phyloP scores from a whole-genome alignment of 2,329 filamentous ascomycete species.

The Penicillium vulpinum region DNA sequence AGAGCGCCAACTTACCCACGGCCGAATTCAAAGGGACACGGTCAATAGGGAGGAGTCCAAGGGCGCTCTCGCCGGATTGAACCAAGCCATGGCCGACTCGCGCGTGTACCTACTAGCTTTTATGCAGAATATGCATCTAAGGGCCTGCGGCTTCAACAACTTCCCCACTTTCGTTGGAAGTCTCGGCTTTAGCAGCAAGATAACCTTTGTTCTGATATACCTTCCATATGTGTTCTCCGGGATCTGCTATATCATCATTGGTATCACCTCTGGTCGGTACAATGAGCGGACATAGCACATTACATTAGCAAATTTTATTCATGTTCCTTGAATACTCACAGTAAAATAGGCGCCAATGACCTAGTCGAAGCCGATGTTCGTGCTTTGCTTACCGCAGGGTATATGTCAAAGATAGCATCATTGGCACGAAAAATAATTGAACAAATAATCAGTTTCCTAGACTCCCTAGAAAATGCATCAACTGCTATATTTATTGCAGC shows the following conservation, averaged over 20 bases:
- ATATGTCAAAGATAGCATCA: too few relatives aligned
- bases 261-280: slow-evolving; percentile 8
- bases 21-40: slow-evolving; percentile 54
- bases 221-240: slow-evolving; percentile 14
- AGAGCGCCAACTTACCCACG: slow-evolving; percentile 51
- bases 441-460: too few relatives aligned
- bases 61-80: slow-evolving; percentile 44
- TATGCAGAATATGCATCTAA: slow-evolving; percentile 51
- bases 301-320: too few relatives aligned
- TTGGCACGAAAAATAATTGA: too few relatives aligned
- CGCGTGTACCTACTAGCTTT: slow-evolving; percentile 46
- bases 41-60: slow-evolving; percentile 51
- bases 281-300: slow-evolving; percentile 28
- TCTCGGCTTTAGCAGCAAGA: slow-evolving; percentile 48
- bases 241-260: slow-evolving; percentile 2
- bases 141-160: slow-evolving; percentile 47
- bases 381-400: too few relatives aligned
- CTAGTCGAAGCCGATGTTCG: too few relatives aligned
- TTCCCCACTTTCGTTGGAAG: slow-evolving; percentile 48
- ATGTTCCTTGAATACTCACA: too few relatives aligned
- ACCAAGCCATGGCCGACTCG: slow-evolving; percentile 26
- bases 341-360: too few relatives aligned
- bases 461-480: too few relatives aligned
- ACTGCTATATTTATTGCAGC: too few relatives aligned
- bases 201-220: slow-evolving; percentile 51